phyloP scores from a whole-genome alignment of 139 green algal species.

The Coccomyxa sp. region DNA sequence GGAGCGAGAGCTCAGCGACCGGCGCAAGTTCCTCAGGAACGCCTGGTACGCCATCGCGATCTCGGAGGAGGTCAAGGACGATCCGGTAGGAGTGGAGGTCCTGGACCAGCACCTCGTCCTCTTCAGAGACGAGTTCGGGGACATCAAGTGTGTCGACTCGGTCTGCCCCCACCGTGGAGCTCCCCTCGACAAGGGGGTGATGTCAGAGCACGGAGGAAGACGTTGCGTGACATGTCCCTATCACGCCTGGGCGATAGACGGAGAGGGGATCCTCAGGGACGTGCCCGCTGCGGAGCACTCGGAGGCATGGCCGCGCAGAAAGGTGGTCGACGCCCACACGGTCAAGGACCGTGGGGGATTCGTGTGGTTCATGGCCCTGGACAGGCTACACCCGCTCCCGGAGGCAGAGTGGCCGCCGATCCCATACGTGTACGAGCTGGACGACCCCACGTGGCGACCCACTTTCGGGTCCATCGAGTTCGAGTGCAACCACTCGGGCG shows the following conservation, averaged over 20 bases:
- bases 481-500: conserved; percentile 9
- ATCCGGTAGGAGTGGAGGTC: neutral
- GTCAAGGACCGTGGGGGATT: neutral
- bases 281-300: neutral
- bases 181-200: conserved; percentile 3
- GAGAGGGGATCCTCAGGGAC: neutral
- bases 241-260: neutral
- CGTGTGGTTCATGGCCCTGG: conserved; percentile 39
- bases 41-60: neutral
- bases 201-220: neutral
- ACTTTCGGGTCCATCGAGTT: conserved; percentile 53
- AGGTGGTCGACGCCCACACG: neutral
- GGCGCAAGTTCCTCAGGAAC: neutral
- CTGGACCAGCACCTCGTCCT: neutral
- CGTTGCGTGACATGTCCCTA: neutral
- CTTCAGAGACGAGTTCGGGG: neutral
- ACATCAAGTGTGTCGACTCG: neutral
- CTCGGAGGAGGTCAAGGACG: neutral
- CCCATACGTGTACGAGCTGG: neutral
- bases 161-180: neutral
- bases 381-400: conserved; percentile 2
- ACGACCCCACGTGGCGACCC: neutral
- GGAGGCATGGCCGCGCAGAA: neutral
- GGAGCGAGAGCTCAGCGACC: neutral
- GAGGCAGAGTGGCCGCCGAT: neutral